phyloP scores from a whole-genome alignment of 2,329 filamentous ascomycete species.

The Trichoderma sp. region DNA sequence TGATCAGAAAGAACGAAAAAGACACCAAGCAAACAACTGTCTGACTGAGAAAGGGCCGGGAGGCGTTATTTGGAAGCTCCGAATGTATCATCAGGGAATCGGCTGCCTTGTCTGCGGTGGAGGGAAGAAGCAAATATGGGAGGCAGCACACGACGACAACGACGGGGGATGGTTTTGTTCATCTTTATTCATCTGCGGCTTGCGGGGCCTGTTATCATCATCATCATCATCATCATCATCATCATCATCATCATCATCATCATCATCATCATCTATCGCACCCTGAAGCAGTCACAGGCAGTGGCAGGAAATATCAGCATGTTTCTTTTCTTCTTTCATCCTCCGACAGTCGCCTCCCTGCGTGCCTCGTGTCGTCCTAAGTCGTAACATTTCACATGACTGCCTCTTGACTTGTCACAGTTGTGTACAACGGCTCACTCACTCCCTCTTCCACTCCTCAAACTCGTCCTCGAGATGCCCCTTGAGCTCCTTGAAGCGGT shows the following conservation, averaged over 20 bases:
- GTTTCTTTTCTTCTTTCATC: background rate
- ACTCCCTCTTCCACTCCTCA: conserved; percentile 71
- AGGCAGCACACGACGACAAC: background rate
- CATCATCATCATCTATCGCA: background rate
- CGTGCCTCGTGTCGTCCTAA: background rate
- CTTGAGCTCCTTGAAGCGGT: conserved; percentile 73
- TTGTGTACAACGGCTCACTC: conserved; percentile 2
- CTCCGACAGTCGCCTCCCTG: too few relatives aligned
- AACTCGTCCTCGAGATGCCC: conserved; percentile 76
- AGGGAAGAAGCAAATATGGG: background rate
- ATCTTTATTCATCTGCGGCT: background rate
- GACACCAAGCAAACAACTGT: background rate
- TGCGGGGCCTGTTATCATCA: conserved; percentile 4
- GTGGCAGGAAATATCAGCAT: conserved; percentile 2
- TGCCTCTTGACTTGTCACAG: background rate
- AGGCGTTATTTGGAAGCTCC: conserved; percentile 12
- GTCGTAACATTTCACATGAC: background rate
- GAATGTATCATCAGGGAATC: conserved; percentile 12
- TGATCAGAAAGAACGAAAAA: background rate
- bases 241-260: background rate
- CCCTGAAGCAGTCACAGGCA: background rate
- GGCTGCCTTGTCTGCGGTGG: conserved; percentile 6
- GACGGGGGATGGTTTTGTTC: background rate
- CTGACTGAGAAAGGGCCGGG: background rate
- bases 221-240: background rate